Evolutionary conservation across 257 asterid genomes (phyloP).

Genomic region (Penstemon barbatus): DNA sequence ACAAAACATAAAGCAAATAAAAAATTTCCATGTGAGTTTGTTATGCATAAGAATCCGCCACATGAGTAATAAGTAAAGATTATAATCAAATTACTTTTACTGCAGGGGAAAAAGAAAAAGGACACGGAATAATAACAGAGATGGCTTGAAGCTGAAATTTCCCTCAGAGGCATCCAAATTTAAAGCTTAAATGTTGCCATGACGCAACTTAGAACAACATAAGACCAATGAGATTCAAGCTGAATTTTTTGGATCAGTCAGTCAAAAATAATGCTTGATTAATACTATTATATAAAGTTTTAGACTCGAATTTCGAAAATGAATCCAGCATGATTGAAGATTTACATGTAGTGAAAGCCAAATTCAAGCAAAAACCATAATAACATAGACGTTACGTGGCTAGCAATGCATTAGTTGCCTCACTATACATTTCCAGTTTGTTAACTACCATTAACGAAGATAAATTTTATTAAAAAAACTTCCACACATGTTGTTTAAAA

Average conservation of each 20-base stretch:
- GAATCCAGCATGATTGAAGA: neutral
- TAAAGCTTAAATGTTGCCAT: neutral
- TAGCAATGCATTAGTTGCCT: no score
- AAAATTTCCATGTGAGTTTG: constrained; percentile 3
- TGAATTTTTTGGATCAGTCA: neutral
- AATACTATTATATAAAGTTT: neutral
- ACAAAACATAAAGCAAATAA: constrained; percentile 10
- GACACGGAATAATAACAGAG: neutral
- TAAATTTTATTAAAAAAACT: no score
- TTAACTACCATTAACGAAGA: no score
- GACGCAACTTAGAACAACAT: neutral
- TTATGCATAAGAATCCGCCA: neutral
- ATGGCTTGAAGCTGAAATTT: neutral
- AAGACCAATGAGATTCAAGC: neutral
- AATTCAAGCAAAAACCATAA: neutral
- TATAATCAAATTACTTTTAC: neutral
- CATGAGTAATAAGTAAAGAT: neutral
- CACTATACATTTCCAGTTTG: no score
- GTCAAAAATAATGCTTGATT: neutral
- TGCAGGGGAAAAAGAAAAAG: neutral
- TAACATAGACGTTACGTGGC: neutral
- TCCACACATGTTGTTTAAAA: no score
- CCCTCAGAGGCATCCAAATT: neutral
- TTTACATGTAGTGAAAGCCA: neutral
- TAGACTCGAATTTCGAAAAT: no score